Percentiles rank a stretch among this genome's conserved stretches.
phyloP scores from a whole-genome alignment of 2,329 filamentous ascomycete species.

The Ceratocystis eucalypticola region DNA sequence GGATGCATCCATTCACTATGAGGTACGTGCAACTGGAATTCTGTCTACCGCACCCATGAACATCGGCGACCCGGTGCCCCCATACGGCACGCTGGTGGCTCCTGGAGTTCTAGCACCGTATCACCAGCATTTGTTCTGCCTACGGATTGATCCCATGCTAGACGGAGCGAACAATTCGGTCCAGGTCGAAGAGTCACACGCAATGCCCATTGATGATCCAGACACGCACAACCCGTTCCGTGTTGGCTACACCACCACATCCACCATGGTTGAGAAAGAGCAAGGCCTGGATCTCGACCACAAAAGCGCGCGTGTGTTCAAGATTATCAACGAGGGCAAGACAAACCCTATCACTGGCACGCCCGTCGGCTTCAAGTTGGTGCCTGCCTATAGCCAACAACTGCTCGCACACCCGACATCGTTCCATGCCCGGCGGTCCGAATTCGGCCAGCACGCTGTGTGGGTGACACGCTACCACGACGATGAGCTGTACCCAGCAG shows the following conservation, averaged over 20 bases:
- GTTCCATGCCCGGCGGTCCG: constrained; percentile 30
- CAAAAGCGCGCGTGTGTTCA: constrained; percentile 35
- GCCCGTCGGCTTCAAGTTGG: constrained; percentile 35
- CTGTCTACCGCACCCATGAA: constrained; percentile 33
- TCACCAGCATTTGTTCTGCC: constrained; percentile 55
- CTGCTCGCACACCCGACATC: constrained; percentile 30
- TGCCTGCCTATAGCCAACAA: constrained; percentile 34
- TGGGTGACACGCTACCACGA: constrained; percentile 35
- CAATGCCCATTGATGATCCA: constrained; percentile 32
- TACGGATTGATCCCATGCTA: constrained; percentile 51
- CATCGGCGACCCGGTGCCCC: constrained; percentile 37
- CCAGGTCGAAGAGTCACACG: constrained; percentile 27
- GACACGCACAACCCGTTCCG: constrained; percentile 39
- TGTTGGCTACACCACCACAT: constrained; percentile 32
- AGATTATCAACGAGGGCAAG: constrained; percentile 34
- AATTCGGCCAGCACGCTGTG: constrained; percentile 32
- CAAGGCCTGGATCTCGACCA: constrained; percentile 37
- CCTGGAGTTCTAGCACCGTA: constrained; percentile 50
- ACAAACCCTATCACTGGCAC: constrained; percentile 32
- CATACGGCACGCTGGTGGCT: constrained; percentile 49
- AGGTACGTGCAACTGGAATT: constrained; percentile 33
- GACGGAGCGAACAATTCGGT: constrained; percentile 46
- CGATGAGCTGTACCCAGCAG: constrained; percentile 32
- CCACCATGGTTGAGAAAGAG: constrained; percentile 32
- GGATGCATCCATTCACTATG: constrained; percentile 32